Conservation (phyloP, 1,139 yeast genomes). For the Arxiozyma bovina region DNA sequence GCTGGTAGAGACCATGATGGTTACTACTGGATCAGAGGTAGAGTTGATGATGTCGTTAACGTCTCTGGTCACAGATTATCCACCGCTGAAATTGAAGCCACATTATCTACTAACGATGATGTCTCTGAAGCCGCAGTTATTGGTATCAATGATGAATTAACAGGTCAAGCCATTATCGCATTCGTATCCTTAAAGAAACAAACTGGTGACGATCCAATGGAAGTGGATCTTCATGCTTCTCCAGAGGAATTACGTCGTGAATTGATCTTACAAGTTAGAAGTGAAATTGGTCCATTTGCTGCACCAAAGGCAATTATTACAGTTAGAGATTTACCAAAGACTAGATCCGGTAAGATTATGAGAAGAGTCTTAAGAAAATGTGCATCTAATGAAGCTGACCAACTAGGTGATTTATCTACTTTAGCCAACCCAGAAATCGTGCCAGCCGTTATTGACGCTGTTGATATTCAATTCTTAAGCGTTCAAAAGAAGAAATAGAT, state of each 20-base stretch:
- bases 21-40: conserved; percentile 95
- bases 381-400: conserved; percentile 81
- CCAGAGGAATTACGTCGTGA: conserved; percentile 61
- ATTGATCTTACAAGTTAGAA: conserved; percentile 78
- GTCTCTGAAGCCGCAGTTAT: conserved; percentile 94
- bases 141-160: conserved; percentile 87
- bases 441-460: conserved; percentile 53
- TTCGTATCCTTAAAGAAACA: conserved; percentile 64
- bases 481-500: conserved; percentile 8
- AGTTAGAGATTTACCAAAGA: conserved; percentile 90
- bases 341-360: conserved; percentile 97
- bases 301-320: conserved; percentile 88
- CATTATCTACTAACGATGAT: conserved; percentile 65
- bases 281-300: conserved; percentile 95
- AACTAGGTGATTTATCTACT: conserved; percentile 88
- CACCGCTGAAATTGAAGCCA: conserved; percentile 95
- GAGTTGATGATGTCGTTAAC: conserved; percentile 97
- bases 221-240: conserved; percentile 36
- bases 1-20: conserved; percentile 98
- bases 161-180: conserved; percentile 96
- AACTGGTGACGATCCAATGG: conserved; percentile 29
- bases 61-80: conserved; percentile 96
- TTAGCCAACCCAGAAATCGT: conserved; percentile 84
- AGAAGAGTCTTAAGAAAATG: conserved; percentile 94
- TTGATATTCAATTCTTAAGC: conserved; percentile 29